Evolutionary conservation across 768 basidiomycete genomes (phyloP).

Genomic region (Boletus sp.): DNA sequence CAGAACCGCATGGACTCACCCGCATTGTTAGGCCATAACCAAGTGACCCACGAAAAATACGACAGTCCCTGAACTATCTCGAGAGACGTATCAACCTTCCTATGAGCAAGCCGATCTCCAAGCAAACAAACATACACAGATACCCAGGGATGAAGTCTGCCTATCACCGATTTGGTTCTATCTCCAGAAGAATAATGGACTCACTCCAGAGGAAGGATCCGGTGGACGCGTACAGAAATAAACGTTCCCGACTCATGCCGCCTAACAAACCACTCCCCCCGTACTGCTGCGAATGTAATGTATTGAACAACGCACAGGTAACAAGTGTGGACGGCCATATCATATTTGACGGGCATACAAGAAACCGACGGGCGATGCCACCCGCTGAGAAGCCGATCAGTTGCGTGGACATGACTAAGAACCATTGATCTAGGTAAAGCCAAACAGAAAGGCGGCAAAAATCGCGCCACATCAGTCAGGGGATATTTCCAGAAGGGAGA

Average conservation of each 20-base stretch:
- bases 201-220: constrained; percentile 61
- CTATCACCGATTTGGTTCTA: constrained; percentile 8
- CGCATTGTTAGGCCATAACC: constrained; percentile 48
- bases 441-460: neutral
- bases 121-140: constrained; percentile 32
- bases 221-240: constrained; percentile 66
- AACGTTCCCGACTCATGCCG: constrained; percentile 71
- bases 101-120: neutral
- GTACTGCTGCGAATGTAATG: constrained; percentile 68
- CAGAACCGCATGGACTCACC: constrained; percentile 33
- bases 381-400: constrained; percentile 84
- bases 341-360: constrained; percentile 55
- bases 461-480: neutral
- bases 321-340: constrained; percentile 81
- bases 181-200: constrained; percentile 13
- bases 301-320: constrained; percentile 74
- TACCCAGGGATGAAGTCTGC: constrained; percentile 46
- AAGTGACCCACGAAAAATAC: constrained; percentile 59
- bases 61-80: constrained; percentile 44
- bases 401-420: constrained; percentile 73
- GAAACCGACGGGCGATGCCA: constrained; percentile 70
- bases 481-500: neutral
- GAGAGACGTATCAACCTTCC: constrained; percentile 13
- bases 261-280: constrained; percentile 59
- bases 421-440: constrained; percentile 61